A percentile compares a stretch with the other conserved stretches of the same genome.
phyloP scores from a whole-genome alignment of 495 filamentous ascomycete species.

The Neurospora pannonica region DNA sequence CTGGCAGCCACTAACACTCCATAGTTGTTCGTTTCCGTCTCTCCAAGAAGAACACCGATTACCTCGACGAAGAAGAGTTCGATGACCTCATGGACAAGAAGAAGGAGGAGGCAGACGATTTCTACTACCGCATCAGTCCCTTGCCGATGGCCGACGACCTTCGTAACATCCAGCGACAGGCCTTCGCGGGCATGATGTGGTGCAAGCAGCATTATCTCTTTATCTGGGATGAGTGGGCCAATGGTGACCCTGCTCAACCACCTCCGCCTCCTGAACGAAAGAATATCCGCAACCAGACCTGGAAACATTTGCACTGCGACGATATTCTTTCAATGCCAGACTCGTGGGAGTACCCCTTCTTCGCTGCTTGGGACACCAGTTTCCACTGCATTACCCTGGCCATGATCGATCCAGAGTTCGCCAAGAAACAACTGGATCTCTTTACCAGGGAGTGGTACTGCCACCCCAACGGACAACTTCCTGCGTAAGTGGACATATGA shows the following conservation, averaged over 20 bases:
- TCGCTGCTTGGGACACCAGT: conserved; percentile 93
- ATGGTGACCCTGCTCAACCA: conserved; percentile 61
- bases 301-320: conserved; percentile 89
- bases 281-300: conserved; percentile 72
- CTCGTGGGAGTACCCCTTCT: conserved; percentile 98
- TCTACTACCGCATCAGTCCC: conserved; percentile 87
- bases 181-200: conserved; percentile 95
- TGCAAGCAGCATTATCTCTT: conserved; percentile 95
- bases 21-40: conserved; percentile 82
- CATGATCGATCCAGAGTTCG: conserved; percentile 96
- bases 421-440: conserved; percentile 93
- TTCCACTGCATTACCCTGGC: conserved; percentile 94
- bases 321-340: conserved; percentile 96
- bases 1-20: conserved; percentile 1
- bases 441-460: conserved; percentile 98
- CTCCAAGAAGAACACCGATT: conserved; percentile 60
- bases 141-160: conserved; percentile 91
- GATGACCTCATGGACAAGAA: conserved; percentile 86
- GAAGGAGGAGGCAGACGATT: conserved; percentile 83
- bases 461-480: conserved; percentile 93
- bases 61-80: conserved; percentile 84
- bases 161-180: conserved; percentile 89
- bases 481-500: conserved; percentile 28
- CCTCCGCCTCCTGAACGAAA: conserved; percentile 77
- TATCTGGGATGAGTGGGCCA: conserved; percentile 95